phyloP scores from a whole-genome alignment of 1,284 basidiomycete genomes.

The Naganishia sp. region DNA sequence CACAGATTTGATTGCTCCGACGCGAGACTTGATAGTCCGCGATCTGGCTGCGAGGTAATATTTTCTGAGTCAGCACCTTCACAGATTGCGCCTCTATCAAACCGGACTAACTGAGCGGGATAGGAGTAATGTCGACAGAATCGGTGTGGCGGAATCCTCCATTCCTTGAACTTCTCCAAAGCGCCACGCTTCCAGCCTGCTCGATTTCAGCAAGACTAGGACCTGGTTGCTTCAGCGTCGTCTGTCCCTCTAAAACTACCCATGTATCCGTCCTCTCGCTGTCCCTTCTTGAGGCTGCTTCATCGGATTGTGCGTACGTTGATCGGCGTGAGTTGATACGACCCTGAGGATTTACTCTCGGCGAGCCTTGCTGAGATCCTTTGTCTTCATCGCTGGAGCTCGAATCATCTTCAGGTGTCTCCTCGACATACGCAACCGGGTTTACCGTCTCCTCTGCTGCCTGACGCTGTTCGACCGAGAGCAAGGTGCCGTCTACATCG shows the following conservation, averaged over 20 bases:
- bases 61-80: not conserved
- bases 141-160: not conserved
- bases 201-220: not conserved
- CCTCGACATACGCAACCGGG: not conserved
- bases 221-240: not conserved
- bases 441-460: slow-evolving; percentile 2
- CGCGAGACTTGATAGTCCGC: slow-evolving; percentile 5
- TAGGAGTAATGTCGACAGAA: too few relatives aligned
- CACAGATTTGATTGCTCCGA: slow-evolving; percentile 6
- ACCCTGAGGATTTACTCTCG: too few relatives aligned
- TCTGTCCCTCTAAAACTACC: slow-evolving; percentile 1
- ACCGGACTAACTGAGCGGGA: not conserved
- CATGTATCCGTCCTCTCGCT: slow-evolving; percentile 5
- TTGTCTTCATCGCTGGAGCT: not conserved
- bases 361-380: not conserved
- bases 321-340: too few relatives aligned
- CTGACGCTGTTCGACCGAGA: slow-evolving; percentile 1
- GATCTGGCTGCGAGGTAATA: not conserved
- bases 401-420: not conserved
- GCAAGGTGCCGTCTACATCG: slow-evolving; percentile 4
- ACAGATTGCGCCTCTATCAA: not conserved
- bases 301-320: too few relatives aligned
- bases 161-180: slow-evolving; percentile 17
- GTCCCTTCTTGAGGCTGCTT: not conserved
- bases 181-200: not conserved